phyloP scores from a whole-genome alignment of 2,329 filamentous ascomycete species.

The Fusarium devonianum region DNA sequence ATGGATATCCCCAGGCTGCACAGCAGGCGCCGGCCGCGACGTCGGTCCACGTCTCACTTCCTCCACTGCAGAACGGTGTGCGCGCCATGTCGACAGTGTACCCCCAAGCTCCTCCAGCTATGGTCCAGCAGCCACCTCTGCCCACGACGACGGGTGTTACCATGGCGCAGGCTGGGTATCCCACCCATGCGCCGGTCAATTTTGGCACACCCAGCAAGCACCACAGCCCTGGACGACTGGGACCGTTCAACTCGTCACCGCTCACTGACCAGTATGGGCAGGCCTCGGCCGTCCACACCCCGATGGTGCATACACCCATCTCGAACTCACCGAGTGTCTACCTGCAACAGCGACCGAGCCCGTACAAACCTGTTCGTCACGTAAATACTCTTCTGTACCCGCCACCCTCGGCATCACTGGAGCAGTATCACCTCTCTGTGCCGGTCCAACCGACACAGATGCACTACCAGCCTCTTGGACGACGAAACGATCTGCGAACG shows the following conservation, averaged over 20 bases:
- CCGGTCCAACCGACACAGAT: conserved; percentile 73
- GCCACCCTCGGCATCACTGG: conserved; percentile 79
- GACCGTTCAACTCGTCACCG: conserved; percentile 67
- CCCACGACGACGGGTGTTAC: conserved; percentile 37
- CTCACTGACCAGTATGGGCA: conserved; percentile 68
- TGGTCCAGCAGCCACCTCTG: conserved; percentile 47
- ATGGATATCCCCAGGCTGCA: conserved; percentile 47
- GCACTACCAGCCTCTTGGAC: conserved; percentile 82
- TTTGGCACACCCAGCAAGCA: conserved; percentile 62
- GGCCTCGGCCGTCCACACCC: conserved; percentile 63
- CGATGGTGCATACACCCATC: conserved; percentile 65
- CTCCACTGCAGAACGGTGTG: conserved; percentile 65
- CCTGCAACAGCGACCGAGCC: conserved; percentile 86
- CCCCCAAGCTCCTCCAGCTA: conserved; percentile 57
- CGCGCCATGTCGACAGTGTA: conserved; percentile 83
- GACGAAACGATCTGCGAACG: conserved; percentile 70
- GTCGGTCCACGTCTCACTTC: conserved; percentile 60
- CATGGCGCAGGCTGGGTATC: conserved; percentile 36
- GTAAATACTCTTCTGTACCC: conserved; percentile 93
- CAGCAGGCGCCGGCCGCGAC: conserved; percentile 45
- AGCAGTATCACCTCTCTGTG: conserved; percentile 70
- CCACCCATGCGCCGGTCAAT: conserved; percentile 45
- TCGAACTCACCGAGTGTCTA: conserved; percentile 88
- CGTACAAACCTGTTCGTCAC: conserved; percentile 88
- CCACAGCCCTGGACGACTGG: conserved; percentile 59